These are phyloP conservation scores for Phytophthora ohioensis DNA, from an alignment of 352 stramenopile species.

Conservation along the genomic window DNA sequence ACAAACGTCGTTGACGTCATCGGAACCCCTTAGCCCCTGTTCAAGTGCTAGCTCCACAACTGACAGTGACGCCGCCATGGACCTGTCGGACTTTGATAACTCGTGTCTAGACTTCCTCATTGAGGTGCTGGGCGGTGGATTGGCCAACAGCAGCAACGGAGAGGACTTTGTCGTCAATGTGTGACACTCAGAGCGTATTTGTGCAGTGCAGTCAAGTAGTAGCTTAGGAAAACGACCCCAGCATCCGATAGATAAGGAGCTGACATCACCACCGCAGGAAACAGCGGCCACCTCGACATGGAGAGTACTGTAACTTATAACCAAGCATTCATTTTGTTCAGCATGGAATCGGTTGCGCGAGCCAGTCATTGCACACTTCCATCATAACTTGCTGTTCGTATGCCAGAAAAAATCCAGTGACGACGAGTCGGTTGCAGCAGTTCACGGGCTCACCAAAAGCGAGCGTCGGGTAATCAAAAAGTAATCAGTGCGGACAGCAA, in stretches of 20 bases:
- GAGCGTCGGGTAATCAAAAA: not conserved
- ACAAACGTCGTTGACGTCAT: constrained; percentile 6
- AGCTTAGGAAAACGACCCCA: constrained; percentile 12
- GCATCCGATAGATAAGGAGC: constrained; percentile 21
- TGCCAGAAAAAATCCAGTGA: constrained; percentile 8
- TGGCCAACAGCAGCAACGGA: constrained; percentile 10
- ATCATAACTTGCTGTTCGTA: constrained; percentile 12
- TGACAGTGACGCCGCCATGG: constrained; percentile 30
- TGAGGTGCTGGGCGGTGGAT: constrained; percentile 36
- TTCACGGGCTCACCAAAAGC: constrained; percentile 5
- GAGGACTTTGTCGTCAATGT: constrained; percentile 32
- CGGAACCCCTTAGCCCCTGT: constrained; percentile 21
- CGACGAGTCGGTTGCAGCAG: constrained; percentile 11
- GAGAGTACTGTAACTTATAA: constrained; percentile 25
- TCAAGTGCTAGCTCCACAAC: constrained; percentile 24
- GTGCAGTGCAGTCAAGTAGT: constrained; percentile 22
- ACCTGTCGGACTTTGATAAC: constrained; percentile 51
- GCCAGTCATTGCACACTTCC: not conserved
- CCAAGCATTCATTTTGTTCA: constrained; percentile 9
- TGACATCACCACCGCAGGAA: constrained; percentile 8
- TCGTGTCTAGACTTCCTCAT: constrained; percentile 57
- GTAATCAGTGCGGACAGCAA: constrained; percentile 15
- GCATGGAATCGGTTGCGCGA: constrained; percentile 2
- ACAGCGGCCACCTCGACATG: not conserved
- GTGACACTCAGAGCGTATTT: constrained; percentile 10